These are phyloP conservation scores for Leccinum variicolor DNA, from an alignment of 768 basidiomycete species.

Conservation along the genomic window DNA sequence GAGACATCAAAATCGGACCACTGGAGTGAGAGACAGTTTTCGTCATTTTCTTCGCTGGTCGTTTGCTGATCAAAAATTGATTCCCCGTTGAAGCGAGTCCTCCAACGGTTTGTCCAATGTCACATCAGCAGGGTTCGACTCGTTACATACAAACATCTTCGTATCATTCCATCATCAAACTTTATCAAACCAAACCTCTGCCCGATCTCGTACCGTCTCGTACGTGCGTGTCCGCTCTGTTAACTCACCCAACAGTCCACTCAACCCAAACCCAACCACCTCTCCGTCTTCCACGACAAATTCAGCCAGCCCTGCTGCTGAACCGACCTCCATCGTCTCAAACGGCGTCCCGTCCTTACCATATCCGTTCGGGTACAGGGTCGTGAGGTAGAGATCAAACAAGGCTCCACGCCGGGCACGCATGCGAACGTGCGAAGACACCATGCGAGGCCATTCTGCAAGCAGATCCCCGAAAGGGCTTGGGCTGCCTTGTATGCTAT, in stretches of 20 bases:
- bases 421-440: constrained; percentile 37
- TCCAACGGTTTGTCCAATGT: too few species aligned
- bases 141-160: not conserved
- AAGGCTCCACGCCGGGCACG: constrained; percentile 12
- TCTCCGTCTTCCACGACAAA: constrained; percentile 26
- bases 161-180: not conserved
- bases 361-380: constrained; percentile 37
- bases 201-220: constrained; percentile 21
- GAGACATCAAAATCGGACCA: too few species aligned
- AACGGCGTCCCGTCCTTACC: constrained; percentile 36
- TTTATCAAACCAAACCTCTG: constrained; percentile 33
- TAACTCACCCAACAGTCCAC: constrained; percentile 10
- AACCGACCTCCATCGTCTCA: constrained; percentile 13
- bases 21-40: too few species aligned
- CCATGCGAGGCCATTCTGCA: constrained; percentile 33
- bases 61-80: too few species aligned
- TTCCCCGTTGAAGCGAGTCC: too few species aligned
- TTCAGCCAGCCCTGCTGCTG: constrained; percentile 5
- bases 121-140: too few species aligned
- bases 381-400: constrained; percentile 23
- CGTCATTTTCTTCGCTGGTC: too few species aligned
- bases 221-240: constrained; percentile 22
- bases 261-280: constrained; percentile 30
- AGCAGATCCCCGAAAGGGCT: constrained; percentile 20
- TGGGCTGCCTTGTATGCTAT: constrained; percentile 6